phyloP scores from a whole-genome alignment of 495 filamentous ascomycete species.

The Amniculicola lignicola region DNA sequence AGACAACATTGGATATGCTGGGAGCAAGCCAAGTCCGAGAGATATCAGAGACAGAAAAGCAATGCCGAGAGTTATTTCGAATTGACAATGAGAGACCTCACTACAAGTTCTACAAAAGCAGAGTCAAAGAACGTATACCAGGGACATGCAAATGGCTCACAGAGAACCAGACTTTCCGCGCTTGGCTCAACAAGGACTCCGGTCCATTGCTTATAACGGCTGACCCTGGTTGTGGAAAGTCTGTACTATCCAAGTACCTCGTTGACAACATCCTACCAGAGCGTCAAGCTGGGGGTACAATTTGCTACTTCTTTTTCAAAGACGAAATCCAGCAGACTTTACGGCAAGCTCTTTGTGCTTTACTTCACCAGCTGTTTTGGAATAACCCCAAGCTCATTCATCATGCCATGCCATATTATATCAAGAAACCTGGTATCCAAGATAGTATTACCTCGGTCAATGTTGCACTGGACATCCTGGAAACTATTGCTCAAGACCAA shows the following conservation, averaged over 20 bases:
- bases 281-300: not conserved
- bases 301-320: constrained; percentile 27
- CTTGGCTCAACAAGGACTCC: constrained; percentile 7
- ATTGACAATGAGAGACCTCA: too few species aligned
- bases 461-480: constrained; percentile 11
- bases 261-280: constrained; percentile 10
- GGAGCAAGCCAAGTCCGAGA: too few species aligned
- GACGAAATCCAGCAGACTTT: constrained; percentile 18
- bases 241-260: constrained; percentile 13
- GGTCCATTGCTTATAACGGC: constrained; percentile 9
- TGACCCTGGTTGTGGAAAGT: constrained; percentile 28
- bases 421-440: not conserved
- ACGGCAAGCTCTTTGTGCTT: constrained; percentile 9
- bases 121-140: constrained; percentile 8
- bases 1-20: too few species aligned
- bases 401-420: constrained; percentile 14
- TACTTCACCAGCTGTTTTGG: constrained; percentile 22
- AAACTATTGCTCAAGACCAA: not conserved
- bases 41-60: too few species aligned
- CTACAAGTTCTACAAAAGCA: constrained; percentile 14
- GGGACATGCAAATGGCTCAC: constrained; percentile 17
- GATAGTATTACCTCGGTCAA: constrained; percentile 1
- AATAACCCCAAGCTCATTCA: constrained; percentile 11
- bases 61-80: too few species aligned
- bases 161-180: not conserved